Evolutionary conservation across 139 green algal genomes (phyloP).

Genomic region (Yamagishiella unicocca): DNA sequence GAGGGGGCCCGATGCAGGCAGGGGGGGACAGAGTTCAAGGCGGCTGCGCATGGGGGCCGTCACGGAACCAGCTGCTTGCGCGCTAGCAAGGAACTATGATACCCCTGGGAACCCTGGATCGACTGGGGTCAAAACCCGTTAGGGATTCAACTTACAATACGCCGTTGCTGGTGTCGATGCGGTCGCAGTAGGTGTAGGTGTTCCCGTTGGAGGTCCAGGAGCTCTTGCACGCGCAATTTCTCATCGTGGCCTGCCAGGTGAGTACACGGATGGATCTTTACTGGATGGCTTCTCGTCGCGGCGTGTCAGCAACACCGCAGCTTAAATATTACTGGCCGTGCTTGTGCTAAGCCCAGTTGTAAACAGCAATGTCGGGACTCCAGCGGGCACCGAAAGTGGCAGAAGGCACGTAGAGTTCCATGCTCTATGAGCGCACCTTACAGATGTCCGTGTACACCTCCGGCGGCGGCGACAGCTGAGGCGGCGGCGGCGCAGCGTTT

Average conservation of each 20-base stretch:
- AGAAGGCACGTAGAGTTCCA: too few relatives aligned
- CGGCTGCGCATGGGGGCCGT: not conserved
- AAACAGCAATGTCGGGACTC: too few relatives aligned
- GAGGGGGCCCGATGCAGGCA: not conserved
- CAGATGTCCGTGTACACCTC: not conserved
- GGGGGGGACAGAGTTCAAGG: not conserved
- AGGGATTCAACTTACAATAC: not conserved
- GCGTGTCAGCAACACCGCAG: too few relatives aligned
- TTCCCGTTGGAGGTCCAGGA: not conserved
- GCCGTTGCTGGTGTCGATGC: not conserved
- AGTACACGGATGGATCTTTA: too few relatives aligned
- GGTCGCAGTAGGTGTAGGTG: constrained; percentile 20
- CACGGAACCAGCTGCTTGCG: not conserved
- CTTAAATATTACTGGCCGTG: too few relatives aligned
- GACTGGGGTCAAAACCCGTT: not conserved
- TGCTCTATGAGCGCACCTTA: not conserved
- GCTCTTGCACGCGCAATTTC: constrained; percentile 31
- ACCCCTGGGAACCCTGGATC: too few relatives aligned
- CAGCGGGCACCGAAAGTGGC: too few relatives aligned
- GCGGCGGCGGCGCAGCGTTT: not conserved
- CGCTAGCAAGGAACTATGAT: not conserved
- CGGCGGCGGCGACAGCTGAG: not conserved
- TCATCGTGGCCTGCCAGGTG: not conserved
- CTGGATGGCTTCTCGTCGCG: too few relatives aligned
- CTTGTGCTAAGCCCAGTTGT: too few relatives aligned